Evolutionary conservation across 2,329 filamentous ascomycete species (phyloP), one percentile per base, ranked within the genome.

Genomic region (Fusarium cicatricum): DNA sequence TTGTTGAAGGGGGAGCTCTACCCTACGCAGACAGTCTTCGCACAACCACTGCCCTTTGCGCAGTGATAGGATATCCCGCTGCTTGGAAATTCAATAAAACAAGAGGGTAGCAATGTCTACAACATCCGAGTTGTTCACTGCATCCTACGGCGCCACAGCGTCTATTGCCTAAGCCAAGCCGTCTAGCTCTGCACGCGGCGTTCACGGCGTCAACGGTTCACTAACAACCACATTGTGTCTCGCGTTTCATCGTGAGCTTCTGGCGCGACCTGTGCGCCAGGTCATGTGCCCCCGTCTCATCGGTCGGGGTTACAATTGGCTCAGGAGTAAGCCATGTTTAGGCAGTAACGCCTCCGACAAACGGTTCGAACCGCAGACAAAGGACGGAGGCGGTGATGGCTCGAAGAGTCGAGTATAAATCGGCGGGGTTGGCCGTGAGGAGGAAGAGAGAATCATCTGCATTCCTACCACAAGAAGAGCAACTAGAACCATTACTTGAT

Each of bases 261-360:
- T 40, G 48, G 46, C 65, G 49, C 64, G 66, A 50, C 42, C 31
- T 37, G 41, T 41, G 58, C 66, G 52, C 66, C 62, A 60, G 55
- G 58, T 69, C 66, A 69, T 66, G 65, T 69, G 66, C 55, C 28
- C 16, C 36, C 19, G 45, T 51, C 38, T 53, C 45, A 39, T n/a
- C 26, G 39, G 9, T 14, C 12, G 21, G n/a, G n/a, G 10, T 23
- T 9, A 26, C 42, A 33, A 66, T 64, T 64, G 61, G 58, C 23
- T 28, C 50, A 37, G 44, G 10, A 28, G 16, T 37, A 65, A 66
- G 65, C 53, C 57, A 65, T 58, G 11, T 6, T 36, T 55, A 66
- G 60, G 60, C 60, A 68, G 52, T 54, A 65, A 55, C 60, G 62
- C 62, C 61, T 59, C 56, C 50, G 48, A 55, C 45, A 44, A 43